phyloP scores from a whole-genome alignment of 768 basidiomycete species.

The Psilocybe tampanensis region DNA sequence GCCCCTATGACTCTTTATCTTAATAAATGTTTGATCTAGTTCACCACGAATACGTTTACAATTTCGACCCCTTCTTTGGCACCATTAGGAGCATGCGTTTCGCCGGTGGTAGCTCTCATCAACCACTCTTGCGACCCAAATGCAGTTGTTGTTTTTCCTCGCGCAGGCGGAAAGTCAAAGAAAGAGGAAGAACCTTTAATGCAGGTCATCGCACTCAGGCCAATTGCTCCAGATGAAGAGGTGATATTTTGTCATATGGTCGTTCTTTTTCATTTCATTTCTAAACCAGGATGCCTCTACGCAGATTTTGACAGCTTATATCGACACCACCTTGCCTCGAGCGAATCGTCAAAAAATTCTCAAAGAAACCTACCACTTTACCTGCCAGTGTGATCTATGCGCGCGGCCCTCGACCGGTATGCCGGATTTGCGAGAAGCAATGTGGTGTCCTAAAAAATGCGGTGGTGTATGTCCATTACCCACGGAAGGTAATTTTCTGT shows the following conservation, averaged over 20 bases:
- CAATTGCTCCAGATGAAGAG: slow-evolving; percentile 71
- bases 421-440: slow-evolving; percentile 67
- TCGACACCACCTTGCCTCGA: slow-evolving; percentile 79
- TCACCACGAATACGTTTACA: slow-evolving; percentile 90
- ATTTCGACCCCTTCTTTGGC: slow-evolving; percentile 76
- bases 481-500: slow-evolving; percentile 53
- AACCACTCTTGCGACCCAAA: slow-evolving; percentile 93
- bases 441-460: slow-evolving; percentile 72
- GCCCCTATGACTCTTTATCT: not conserved
- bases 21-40: slow-evolving; percentile 46
- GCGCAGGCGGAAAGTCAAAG: slow-evolving; percentile 34
- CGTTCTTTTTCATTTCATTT: slow-evolving; percentile 4
- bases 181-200: slow-evolving; percentile 57
- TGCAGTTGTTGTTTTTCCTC: slow-evolving; percentile 90
- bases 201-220: slow-evolving; percentile 72
- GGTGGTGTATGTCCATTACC: slow-evolving; percentile 65
- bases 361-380: slow-evolving; percentile 76
- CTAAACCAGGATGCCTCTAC: not conserved
- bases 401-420: slow-evolving; percentile 7
- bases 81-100: slow-evolving; percentile 84
- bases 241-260: slow-evolving; percentile 33
- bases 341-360: slow-evolving; percentile 57
- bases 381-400: slow-evolving; percentile 71
- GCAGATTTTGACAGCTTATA: slow-evolving; percentile 81
- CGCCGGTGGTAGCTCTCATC: slow-evolving; percentile 76